Base-by-base conservation (phyloP, 805 yeast genomes). In the Kurtzmaniella fragi region DNA sequence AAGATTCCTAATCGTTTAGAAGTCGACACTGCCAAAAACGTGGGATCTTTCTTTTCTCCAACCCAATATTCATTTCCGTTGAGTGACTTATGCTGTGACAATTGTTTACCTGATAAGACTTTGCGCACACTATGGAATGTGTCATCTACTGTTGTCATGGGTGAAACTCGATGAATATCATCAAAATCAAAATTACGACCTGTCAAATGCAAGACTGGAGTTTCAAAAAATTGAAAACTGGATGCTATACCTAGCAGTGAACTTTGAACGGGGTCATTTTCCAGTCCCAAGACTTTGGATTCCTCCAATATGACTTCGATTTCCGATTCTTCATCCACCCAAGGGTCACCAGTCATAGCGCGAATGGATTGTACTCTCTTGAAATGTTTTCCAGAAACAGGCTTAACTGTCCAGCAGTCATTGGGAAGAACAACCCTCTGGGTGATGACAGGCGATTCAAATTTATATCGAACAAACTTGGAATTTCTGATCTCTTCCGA, bases 371-470 rank as follows among this genome's bases (percentile, higher is more conserved):
- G 53, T 5, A 80, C 86, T n/a, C 60, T 58, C 40, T 68, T 64
- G 59, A 82, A 80, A 39, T 54, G 64, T 4, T 46, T 46, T 1
- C 62, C 53, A 15, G 58, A 54, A 1, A 80, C 52, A 9, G 63
- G 64, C 35, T 60, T 62, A 5, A 70, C 57, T 0, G 82, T 70
- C 86, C 87, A 81, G 25, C 71, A 77, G 40, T 69, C 73, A 34
- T 74, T 80, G 7, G 59, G 59, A 17, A 77, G 39, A 9, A 65
- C 40, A 2, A 60, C 50, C 17, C 80, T 45, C 32, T 58, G 53
- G 0, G 45, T 40, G 1, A 68, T 64, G 4, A 16, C 31, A 4
- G 70, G 66, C 2, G 40, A 17, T 3, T 39, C 38, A 36, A 61
- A 64, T 8, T 13, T 35, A n/a, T 56, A 44, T 38, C 64, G 33